These are phyloP conservation scores for Senecio squalidus DNA, from an alignment of 140 eudicot genomes.

Conservation along the genomic window DNA sequence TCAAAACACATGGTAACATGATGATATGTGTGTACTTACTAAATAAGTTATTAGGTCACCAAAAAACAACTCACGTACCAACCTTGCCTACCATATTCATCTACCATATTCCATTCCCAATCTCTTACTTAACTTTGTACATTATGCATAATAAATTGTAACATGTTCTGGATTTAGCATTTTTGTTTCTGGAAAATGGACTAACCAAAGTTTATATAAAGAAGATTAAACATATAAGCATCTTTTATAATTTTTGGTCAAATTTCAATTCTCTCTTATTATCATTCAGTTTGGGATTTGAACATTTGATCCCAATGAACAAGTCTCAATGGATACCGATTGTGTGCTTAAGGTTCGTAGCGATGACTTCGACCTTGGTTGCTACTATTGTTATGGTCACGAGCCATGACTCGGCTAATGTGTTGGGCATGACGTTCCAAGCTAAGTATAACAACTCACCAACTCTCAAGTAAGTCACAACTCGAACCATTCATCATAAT, in stretches of 20 bases:
- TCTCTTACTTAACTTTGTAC: background rate
- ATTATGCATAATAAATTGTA: conserved; percentile 14
- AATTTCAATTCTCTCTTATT: conserved; percentile 1
- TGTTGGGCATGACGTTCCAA: conserved; percentile 62
- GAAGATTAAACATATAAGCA: conserved; percentile 18
- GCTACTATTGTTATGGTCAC: conserved; percentile 65
- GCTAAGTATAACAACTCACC: conserved; percentile 82
- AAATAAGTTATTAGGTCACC: conserved; percentile 39
- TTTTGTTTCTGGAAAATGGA: conserved; percentile 9
- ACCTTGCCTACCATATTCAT: conserved; percentile 39
- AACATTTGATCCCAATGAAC: conserved; percentile 40
- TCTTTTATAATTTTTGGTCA: conserved; percentile 24
- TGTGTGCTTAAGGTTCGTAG: conserved; percentile 61
- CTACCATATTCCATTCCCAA: conserved; percentile 20
- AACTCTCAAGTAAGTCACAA: conserved; percentile 59
- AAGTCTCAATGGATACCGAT: conserved; percentile 50
- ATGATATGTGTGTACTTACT: conserved; percentile 17
- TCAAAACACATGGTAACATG: conserved; percentile 16
- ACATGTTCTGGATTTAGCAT: background rate
- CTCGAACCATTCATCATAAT: background rate
- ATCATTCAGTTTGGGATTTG: conserved; percentile 11
- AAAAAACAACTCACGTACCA: conserved; percentile 38
- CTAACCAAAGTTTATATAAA: conserved; percentile 23
- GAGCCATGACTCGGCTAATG: conserved; percentile 63
- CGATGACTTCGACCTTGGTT: conserved; percentile 49